Base-by-base conservation (phyloP, 2,329 filamentous ascomycete species). In the Cladophialophora chaetospira region DNA sequence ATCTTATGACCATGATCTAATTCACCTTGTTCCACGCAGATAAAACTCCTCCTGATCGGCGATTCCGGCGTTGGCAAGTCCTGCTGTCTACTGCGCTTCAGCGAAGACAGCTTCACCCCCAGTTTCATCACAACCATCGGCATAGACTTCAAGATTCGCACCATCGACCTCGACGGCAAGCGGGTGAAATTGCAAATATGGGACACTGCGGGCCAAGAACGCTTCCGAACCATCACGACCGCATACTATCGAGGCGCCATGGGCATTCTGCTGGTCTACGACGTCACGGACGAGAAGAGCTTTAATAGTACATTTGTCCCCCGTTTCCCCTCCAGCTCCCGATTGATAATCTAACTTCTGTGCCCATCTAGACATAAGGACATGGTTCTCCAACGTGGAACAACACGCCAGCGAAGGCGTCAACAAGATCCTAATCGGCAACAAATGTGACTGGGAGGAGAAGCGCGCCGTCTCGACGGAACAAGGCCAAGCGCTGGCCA, bases 401-500 rank as follows among this genome's bases (percentile, higher is more conserved):
- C 92, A 96, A 76, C 92, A 99, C 78, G 94, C 94, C 57, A 96
- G 91, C 69, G 94, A 97, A 78, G 94, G 94, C 69, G 94, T 99
- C 72, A 97, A 97, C 85, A 99, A 97, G 82, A 97, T 99, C 72
- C 84, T 99, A 65, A 97, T 99, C 67, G 94, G 94, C 73, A 99
- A 99, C 84, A 99, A 99, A 79, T 99, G 94, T 79, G 94, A 99
- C 77, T 97, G 94, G 94, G 94, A 97, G 77, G 94, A 99, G 79
- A 97, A 97, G 83, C 88, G 94, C 66, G 91, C 89, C 53, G 89
- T 99, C 38, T 91, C 90, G 47, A 96, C 89, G 58, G 92, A 97
- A 74, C 88, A 91, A 71, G 94, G 94, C 67, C 92, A 99, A 75
- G 87, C 88, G 65, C 84, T 99, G 55, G 94, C 94, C 58, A 89